These are phyloP conservation scores for Chalciporus sp. DNA, from an alignment of 1,284 basidiomycete species.

Conservation along the genomic window DNA sequence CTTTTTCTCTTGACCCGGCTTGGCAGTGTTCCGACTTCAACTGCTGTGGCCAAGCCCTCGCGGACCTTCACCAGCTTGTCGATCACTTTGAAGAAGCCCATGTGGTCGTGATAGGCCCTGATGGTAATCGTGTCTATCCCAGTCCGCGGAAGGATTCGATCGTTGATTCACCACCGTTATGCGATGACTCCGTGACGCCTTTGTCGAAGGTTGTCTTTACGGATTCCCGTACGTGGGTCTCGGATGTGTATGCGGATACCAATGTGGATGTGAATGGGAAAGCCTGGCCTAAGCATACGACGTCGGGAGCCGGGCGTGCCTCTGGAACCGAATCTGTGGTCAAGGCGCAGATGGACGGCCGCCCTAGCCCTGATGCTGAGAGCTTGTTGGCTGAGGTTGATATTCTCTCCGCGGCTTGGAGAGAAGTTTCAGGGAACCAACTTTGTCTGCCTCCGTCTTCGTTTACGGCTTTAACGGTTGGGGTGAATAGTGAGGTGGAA, in stretches of 20 bases:
- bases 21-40: constrained; percentile 62
- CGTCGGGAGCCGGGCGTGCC: not conserved
- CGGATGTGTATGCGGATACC: not conserved
- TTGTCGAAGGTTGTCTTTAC: constrained; percentile 32
- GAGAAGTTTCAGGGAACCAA: constrained; percentile 4
- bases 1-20: not conserved
- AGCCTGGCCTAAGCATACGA: not conserved
- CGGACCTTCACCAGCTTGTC: constrained; percentile 68
- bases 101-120: constrained; percentile 44
- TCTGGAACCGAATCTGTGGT: not conserved
- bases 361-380: not conserved
- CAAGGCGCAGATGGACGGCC: not conserved
- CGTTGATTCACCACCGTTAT: constrained; percentile 14
- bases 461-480: constrained; percentile 11
- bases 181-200: constrained; percentile 5
- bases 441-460: constrained; percentile 1
- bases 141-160: constrained; percentile 3
- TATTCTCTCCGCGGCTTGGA: constrained; percentile 7
- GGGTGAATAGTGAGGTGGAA: no score
- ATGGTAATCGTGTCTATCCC: constrained; percentile 32
- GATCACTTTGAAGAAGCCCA: constrained; percentile 68
- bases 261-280: not conserved
- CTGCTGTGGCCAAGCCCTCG: constrained; percentile 62
- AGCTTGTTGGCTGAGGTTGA: constrained; percentile 1
- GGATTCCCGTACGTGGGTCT: constrained; percentile 31